Evolutionary conservation across 306 rosid genomes (phyloP), one percentile per base, ranked within the genome.

Genomic region (Begonia loranthoides): DNA sequence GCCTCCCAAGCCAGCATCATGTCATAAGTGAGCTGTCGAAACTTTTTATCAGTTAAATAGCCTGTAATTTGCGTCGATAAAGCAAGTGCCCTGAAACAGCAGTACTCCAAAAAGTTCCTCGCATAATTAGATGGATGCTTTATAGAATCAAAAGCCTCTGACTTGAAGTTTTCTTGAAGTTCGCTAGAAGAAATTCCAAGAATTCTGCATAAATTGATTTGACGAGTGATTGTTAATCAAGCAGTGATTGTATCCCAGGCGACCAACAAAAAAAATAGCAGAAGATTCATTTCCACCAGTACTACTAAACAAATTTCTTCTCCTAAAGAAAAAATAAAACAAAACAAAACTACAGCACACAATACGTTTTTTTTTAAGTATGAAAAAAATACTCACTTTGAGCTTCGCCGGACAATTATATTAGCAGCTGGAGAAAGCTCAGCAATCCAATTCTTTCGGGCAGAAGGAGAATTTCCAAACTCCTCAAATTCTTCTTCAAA

Each of bases 1-100:
- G 79, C 71, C 49, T 90, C 97, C 95, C 95, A 90, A 13, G 95
- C 94, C 50, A 89, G 87, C 97, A 89, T 89, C 78, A 82, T 83
- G 61, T 89, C 97, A 50, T 69, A 89, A 17, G 94, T 69, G 59
- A 90, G 56, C 39, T 71, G 79, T 19, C 87, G 81, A 49, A 90
- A 76, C 9, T 80, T 90, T 46, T 74, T 66, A 45, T 70, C 73
- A 45, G 49, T 70, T 66, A 89, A 50, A 73, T 70, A 89, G 72
- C 81, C 76, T 0, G 82, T 58, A 56, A 55, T 50, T 58, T 45
- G 51, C 34, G 24, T 64, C 17, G 73, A 6, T 48, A 59, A 62
- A 60, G 74, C 67, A 41, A 89, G 75, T 19, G 97, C 78, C 56
- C 74, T 80, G 57, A 57, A 85, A 4, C 95, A 89, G 63, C 79